Conservation (phyloP, 805 yeast genomes). For the Saccharomycopsis fermentans region DNA sequence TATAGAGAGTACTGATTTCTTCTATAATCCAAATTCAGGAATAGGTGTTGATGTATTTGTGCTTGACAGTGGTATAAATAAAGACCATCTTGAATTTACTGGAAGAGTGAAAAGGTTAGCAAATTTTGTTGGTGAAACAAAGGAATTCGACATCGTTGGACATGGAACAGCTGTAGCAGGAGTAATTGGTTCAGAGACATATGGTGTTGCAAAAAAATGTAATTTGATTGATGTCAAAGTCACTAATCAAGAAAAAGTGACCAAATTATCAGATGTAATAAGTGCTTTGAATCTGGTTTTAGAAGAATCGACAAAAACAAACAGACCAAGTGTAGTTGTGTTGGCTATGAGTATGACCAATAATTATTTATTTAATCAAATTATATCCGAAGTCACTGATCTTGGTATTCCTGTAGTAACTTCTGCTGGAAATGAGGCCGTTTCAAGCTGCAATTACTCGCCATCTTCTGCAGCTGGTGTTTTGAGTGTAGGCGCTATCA, state of each 20-base stretch:
- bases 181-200: conserved; percentile 38
- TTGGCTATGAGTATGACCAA: conserved; percentile 24
- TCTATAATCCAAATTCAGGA: conserved; percentile 38
- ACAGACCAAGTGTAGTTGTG: conserved; percentile 30
- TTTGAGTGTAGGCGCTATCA: conserved; percentile 34
- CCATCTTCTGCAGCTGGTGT: conserved; percentile 36
- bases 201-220: conserved; percentile 42
- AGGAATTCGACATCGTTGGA: conserved; percentile 25
- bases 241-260: conserved; percentile 29
- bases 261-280: conserved; percentile 27
- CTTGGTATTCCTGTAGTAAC: conserved; percentile 36
- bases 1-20: conserved; percentile 25
- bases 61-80: conserved; percentile 46
- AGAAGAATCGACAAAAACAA: conserved; percentile 23
- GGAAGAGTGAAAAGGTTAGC: conserved; percentile 41
- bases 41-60: conserved; percentile 48
- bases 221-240: conserved; percentile 36
- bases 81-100: conserved; percentile 43
- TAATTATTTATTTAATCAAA: conserved; percentile 34
- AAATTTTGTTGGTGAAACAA: conserved; percentile 34
- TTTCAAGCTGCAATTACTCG: conserved; percentile 35
- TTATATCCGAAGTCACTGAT: conserved; percentile 28
- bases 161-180: conserved; percentile 42
- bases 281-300: conserved; percentile 25
- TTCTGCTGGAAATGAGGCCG: conserved; percentile 41